Conservation (phyloP, 768 basidiomycete genomes). For the Cystobasidium tubakii region DNA sequence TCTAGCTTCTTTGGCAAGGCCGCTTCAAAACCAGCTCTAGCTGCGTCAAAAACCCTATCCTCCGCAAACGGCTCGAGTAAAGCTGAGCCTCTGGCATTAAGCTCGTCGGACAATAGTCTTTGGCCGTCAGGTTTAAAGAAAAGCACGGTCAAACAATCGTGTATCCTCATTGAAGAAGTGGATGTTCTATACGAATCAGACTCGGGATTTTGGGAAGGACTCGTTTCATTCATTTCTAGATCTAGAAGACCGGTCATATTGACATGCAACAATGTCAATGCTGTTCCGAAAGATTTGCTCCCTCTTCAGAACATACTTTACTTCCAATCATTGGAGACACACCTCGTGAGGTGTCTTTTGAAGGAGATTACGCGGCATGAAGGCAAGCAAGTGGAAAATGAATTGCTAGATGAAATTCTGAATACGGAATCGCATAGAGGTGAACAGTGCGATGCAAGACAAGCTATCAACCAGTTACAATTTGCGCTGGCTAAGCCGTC, state of each 20-base stretch:
- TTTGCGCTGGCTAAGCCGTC: not conserved
- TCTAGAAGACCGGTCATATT: constrained; percentile 83
- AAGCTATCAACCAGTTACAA: constrained; percentile 1
- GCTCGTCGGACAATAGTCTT: not conserved
- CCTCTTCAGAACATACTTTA: constrained; percentile 67
- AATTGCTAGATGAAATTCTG: not conserved
- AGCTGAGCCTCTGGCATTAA: not conserved
- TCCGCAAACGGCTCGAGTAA: not conserved
- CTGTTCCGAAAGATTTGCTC: constrained; percentile 64
- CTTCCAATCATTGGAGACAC: constrained; percentile 55
- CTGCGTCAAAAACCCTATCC: not conserved
- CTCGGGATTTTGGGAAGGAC: constrained; percentile 54
- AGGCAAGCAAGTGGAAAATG: not conserved
- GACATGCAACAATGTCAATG: constrained; percentile 77
- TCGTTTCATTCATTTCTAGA: constrained; percentile 75
- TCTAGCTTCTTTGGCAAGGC: constrained; percentile 36
- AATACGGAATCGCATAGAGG: not conserved
- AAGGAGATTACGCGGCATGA: not conserved
- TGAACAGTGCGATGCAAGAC: not conserved
- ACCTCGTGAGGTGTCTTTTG: constrained; percentile 2
- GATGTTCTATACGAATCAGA: constrained; percentile 88
- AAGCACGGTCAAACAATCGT: constrained; percentile 59
- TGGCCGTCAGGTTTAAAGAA: constrained; percentile 19
- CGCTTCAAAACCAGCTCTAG: not conserved
- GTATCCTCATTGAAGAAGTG: constrained; percentile 89